A percentile compares a stretch with the other conserved stretches of the same genome.
Evolutionary conservation across 169 alveolate species (phyloP).

Genomic region (Plasmodium coatneyi): DNA sequence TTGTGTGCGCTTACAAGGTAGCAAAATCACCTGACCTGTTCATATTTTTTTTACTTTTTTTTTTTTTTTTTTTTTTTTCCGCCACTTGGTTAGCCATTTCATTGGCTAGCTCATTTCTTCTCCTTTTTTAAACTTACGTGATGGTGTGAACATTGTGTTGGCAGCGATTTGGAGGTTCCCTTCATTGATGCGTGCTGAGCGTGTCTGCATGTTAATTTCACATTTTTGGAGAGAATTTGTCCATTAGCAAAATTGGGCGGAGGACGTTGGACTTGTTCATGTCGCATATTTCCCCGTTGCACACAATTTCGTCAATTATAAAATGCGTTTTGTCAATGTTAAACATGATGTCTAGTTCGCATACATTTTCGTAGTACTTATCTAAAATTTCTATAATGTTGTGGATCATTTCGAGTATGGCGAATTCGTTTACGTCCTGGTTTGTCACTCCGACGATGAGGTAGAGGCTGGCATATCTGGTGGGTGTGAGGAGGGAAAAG

Average conservation of each 20-base stretch:
- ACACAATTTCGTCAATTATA: conserved; percentile 97
- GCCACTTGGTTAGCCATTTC: not conserved
- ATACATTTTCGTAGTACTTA: conserved; percentile 96
- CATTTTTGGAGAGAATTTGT: conserved; percentile 33
- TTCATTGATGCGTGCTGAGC: not conserved
- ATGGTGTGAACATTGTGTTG: not conserved
- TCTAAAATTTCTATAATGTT: conserved; percentile 97
- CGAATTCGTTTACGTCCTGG: conserved; percentile 94
- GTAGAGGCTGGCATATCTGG: conserved; percentile 98
- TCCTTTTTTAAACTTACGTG: not conserved
- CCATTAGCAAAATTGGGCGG: conserved; percentile 72
- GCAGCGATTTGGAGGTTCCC: not conserved
- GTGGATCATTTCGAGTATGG: conserved; percentile 97
- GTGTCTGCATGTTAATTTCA: not conserved
- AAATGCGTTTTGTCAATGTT: conserved; percentile 98
- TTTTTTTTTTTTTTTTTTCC: not conserved
- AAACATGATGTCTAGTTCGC: conserved; percentile 96
- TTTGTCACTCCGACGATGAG: conserved; percentile 92
- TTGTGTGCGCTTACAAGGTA: not conserved
- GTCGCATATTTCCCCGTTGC: conserved; percentile 94
- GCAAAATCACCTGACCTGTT: not conserved
- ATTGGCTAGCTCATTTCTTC: not conserved
- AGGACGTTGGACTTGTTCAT: conserved; percentile 92
- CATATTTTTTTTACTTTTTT: not conserved
- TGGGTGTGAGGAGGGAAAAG: conserved; percentile 47